These are phyloP conservation scores for Cladosporium sp. DNA, from an alignment of 2,329 filamentous ascomycete genomes.

Conservation along the genomic window DNA sequence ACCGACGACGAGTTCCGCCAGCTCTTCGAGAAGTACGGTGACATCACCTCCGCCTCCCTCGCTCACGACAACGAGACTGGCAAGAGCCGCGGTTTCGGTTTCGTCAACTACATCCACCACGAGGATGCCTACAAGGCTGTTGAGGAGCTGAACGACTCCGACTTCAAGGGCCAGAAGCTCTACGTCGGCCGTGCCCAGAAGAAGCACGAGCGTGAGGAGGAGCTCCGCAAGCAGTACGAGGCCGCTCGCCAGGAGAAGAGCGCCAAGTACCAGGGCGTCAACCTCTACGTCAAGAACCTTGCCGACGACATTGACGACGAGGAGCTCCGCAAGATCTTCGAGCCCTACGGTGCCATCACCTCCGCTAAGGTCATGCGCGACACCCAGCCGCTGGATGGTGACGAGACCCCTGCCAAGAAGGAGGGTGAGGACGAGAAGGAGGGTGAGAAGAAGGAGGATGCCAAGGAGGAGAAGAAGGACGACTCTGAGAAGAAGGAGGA, in stretches of 20 bases:
- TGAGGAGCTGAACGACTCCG: conserved; percentile 85
- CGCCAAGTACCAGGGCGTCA: conserved; percentile 98
- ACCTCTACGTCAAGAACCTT: conserved; percentile 99
- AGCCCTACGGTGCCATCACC: conserved; percentile 89
- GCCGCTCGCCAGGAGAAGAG: conserved; percentile 96
- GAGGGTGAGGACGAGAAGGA: conserved; percentile 51
- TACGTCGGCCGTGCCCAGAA: conserved; percentile 99
- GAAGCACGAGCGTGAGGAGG: conserved; percentile 99
- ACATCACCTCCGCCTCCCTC: conserved; percentile 93
- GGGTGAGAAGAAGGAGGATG: conserved; percentile 53
- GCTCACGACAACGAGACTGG: conserved; percentile 88
- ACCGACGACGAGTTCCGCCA: conserved; percentile 92
- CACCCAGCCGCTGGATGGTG: conserved; percentile 54
- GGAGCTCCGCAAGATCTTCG: conserved; percentile 92
- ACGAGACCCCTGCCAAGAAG: conserved; percentile 36
- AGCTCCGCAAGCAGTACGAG: conserved; percentile 98
- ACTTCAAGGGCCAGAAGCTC: conserved; percentile 91
- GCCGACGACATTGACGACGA: conserved; percentile 97
- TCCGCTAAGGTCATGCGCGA: conserved; percentile 99
- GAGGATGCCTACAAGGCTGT: conserved; percentile 83
- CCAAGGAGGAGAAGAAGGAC: conserved; percentile 57
- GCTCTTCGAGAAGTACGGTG: conserved; percentile 87
- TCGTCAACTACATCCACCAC: conserved; percentile 92
- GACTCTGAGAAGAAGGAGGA: conserved; percentile 62
- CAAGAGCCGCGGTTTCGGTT: conserved; percentile 92